A percentile compares a stretch with the other conserved stretches of the same genome.
Evolutionary conservation across 495 filamentous ascomycete species (phyloP).

Genomic region (Penicillium alfredii): DNA sequence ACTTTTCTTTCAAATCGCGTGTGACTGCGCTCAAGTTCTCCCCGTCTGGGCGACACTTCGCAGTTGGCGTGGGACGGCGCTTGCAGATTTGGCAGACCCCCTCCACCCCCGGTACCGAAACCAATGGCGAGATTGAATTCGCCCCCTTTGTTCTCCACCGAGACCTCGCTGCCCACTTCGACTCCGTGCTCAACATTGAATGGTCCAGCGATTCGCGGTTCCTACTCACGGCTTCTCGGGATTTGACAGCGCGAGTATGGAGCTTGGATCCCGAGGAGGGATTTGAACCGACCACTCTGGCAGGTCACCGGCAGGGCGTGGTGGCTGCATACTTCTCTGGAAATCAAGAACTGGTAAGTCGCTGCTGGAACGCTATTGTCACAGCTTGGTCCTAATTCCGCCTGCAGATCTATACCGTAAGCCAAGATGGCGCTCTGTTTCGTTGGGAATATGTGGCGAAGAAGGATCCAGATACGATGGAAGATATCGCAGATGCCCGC

Average conservation of each 20-base stretch:
- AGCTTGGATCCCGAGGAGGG: conserved; percentile 81
- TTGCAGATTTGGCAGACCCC: conserved; percentile 96
- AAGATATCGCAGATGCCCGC: conserved; percentile 53
- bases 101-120: conserved; percentile 67
- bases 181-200: conserved; percentile 73
- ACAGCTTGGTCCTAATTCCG: conserved; percentile 46
- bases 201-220: conserved; percentile 96
- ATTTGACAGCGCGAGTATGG: conserved; percentile 91
- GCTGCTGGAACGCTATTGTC: conserved; percentile 20
- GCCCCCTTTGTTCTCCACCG: conserved; percentile 88
- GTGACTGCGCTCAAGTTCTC: conserved; percentile 87
- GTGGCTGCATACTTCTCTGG: conserved; percentile 87
- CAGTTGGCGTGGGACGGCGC: conserved; percentile 73
- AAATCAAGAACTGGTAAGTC: conserved; percentile 69
- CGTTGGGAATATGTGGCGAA: conserved; percentile 55
- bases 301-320: conserved; percentile 83
- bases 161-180: conserved; percentile 81
- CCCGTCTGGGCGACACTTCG: conserved; percentile 84
- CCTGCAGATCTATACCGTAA: conserved; percentile 65
- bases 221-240: conserved; percentile 83
- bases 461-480: conserved; percentile 54
- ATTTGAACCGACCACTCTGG: conserved; percentile 81
- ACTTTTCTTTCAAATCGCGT: conserved; percentile 85
- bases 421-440: conserved; percentile 62
- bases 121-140: conserved; percentile 83